Conservation (phyloP, 176 grass and related monocot species). For the Oryza coarctata region DNA sequence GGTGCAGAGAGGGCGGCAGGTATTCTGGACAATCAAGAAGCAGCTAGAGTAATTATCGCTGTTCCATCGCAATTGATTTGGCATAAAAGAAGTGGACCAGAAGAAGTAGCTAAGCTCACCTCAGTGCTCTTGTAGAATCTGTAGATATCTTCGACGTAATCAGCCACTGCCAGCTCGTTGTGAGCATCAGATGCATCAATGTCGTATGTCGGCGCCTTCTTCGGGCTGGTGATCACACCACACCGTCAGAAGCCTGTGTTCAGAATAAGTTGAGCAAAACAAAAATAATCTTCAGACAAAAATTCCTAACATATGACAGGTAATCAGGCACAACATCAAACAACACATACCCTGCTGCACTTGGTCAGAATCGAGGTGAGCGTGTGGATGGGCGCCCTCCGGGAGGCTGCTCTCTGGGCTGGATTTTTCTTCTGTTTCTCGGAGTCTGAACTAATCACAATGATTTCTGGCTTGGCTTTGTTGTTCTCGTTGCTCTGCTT, state of each 20-base stretch:
- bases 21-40: conserved; percentile 45
- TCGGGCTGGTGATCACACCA: conserved; percentile 30
- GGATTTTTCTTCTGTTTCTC: conserved; percentile 40
- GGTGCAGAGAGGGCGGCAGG: conserved; percentile 45
- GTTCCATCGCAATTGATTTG: background rate
- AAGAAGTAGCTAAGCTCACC: conserved; percentile 42
- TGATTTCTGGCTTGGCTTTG: conserved; percentile 32
- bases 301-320: background rate
- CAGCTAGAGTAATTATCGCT: background rate
- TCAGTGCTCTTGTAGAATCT: conserved; percentile 69
- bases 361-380: conserved; percentile 21
- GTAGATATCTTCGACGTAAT: conserved; percentile 79
- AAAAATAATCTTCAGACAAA: background rate
- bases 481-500: conserved; percentile 26
- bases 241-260: conserved; percentile 44
- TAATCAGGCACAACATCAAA: background rate
- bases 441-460: conserved; percentile 33
- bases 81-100: conserved; percentile 8
- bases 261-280: background rate
- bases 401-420: background rate
- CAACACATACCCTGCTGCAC: conserved; percentile 47
- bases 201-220: conserved; percentile 36
- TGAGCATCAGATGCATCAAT: conserved; percentile 60
- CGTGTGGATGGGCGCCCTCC: conserved; percentile 31
- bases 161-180: conserved; percentile 75